Evolutionary conservation across 805 yeast genomes (phyloP).

Genomic region (Nakazawaea anatomiae): DNA sequence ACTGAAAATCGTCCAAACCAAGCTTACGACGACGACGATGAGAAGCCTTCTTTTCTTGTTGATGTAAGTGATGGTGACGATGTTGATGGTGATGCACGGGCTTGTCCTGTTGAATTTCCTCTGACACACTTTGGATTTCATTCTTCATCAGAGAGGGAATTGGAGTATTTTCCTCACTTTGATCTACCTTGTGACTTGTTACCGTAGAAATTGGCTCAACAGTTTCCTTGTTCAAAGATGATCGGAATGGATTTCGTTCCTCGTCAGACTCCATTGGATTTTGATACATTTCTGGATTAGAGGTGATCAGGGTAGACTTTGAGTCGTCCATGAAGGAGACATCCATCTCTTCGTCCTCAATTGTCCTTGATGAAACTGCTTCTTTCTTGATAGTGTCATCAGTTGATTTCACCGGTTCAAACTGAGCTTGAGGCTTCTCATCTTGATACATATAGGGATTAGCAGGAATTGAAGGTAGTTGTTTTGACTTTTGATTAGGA

Average conservation of each 20-base stretch:
- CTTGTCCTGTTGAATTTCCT: not conserved
- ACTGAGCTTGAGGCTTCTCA: not conserved
- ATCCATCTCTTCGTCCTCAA: slow-evolving; percentile 4
- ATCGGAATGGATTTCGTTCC: not conserved
- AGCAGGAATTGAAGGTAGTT: slow-evolving; percentile 13
- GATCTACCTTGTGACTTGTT: not conserved
- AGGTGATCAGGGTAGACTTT: too few species aligned
- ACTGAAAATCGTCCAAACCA: slow-evolving; percentile 92
- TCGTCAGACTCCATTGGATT: not conserved
- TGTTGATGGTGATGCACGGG: slow-evolving; percentile 12
- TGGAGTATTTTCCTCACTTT: not conserved
- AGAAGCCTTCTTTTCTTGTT: slow-evolving; percentile 25
- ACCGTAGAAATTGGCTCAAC: too few species aligned
- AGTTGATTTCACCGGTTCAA: not conserved
- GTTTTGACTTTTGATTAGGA: slow-evolving; percentile 18
- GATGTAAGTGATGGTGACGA: slow-evolving; percentile 18
- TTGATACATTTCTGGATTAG: too few species aligned
- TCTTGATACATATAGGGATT: not conserved
- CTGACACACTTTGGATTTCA: not conserved
- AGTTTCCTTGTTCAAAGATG: not conserved
- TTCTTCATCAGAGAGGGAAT: too few species aligned
- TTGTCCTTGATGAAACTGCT: not conserved
- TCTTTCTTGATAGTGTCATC: not conserved
- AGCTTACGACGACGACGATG: slow-evolving; percentile 54
- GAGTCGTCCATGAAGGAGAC: not conserved